Conservation (phyloP, 176 grass and related monocot genomes). For the Triticum dicoccoides region DNA sequence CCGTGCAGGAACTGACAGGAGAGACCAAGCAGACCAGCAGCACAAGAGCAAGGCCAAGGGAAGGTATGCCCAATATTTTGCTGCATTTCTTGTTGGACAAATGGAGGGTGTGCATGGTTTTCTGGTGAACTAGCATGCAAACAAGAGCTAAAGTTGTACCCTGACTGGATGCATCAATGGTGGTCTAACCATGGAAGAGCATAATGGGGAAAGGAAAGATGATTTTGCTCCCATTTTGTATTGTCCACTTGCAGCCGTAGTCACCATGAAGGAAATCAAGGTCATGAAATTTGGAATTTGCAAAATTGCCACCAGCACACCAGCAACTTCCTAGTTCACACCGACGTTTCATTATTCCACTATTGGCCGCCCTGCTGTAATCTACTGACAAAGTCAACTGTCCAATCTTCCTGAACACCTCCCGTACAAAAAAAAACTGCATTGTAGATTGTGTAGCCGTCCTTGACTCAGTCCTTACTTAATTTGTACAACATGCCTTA, state of each 20-base stretch:
- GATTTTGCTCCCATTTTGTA: neutral
- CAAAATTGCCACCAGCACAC: neutral
- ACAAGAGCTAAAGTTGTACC: neutral
- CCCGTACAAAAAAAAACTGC: neutral
- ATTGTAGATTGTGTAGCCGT: neutral
- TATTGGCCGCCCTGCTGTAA: neutral
- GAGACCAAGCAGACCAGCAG: constrained; percentile 24
- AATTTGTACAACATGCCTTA: neutral
- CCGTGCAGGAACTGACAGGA: constrained; percentile 5
- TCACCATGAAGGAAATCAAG: neutral
- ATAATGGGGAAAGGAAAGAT: neutral
- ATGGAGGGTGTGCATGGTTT: constrained; percentile 26
- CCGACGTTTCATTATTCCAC: neutral
- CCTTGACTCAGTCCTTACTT: neutral
- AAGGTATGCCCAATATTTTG: neutral
- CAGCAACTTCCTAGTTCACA: constrained; percentile 1
- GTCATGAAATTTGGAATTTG: constrained; percentile 9
- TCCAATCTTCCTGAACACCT: neutral
- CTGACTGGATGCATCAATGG: neutral
- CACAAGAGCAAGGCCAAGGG: neutral
- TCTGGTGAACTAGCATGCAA: constrained; percentile 13
- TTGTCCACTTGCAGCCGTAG: neutral
- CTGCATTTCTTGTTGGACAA: neutral
- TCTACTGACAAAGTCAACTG: constrained; percentile 15
- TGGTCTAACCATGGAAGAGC: neutral